A percentile compares a stretch with the other conserved stretches of the same genome.
Evolutionary conservation across 2,329 filamentous ascomycete genomes (phyloP).

Genomic region (Talaromyces sp.): DNA sequence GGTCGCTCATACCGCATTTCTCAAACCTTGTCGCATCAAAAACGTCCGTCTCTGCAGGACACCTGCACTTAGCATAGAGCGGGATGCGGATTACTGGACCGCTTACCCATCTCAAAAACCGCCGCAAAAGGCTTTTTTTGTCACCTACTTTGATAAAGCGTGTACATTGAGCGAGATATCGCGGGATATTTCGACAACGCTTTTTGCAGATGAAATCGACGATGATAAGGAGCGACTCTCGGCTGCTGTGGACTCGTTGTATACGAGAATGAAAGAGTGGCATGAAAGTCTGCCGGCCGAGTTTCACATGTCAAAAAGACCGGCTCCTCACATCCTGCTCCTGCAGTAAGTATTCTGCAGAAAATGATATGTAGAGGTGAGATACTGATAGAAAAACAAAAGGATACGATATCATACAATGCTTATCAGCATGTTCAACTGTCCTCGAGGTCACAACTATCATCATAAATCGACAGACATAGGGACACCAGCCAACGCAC

Average conservation of each 20-base stretch:
- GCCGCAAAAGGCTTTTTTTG: constrained; percentile 27
- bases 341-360: constrained; percentile 24
- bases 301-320: constrained; percentile 27
- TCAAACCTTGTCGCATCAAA: constrained; percentile 34
- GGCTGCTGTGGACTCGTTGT: constrained; percentile 30
- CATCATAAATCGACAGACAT: neutral
- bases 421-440: constrained; percentile 36
- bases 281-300: constrained; percentile 28
- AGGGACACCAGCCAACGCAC: neutral
- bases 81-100: constrained; percentile 28
- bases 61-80: constrained; percentile 19
- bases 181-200: constrained; percentile 32
- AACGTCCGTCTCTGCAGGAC: constrained; percentile 31
- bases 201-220: constrained; percentile 26
- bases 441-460: constrained; percentile 23
- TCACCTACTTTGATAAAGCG: constrained; percentile 34
- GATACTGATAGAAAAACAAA: constrained; percentile 3
- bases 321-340: constrained; percentile 35
- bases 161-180: constrained; percentile 36
- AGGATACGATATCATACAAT: constrained; percentile 37
- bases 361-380: neutral
- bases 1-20: constrained; percentile 35
- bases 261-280: constrained; percentile 31
- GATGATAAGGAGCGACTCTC: constrained; percentile 16
- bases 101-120: constrained; percentile 34